Conservation (phyloP, 352 stramenopile species). For the Aphanomyces cochlioides region DNA sequence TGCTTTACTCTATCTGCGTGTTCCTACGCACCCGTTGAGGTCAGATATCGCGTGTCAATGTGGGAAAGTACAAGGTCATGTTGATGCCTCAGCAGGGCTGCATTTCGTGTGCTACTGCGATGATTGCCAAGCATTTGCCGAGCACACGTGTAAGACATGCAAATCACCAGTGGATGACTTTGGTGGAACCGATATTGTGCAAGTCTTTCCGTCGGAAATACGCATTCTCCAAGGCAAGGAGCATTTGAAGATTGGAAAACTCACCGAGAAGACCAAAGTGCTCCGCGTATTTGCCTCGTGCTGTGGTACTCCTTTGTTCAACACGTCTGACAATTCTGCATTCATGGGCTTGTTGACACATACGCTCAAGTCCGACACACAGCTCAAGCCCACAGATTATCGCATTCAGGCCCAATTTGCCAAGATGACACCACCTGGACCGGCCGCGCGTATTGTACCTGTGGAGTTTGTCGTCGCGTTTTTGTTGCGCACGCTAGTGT, state of each 20-base stretch:
- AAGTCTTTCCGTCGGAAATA: slow-evolving; percentile 23
- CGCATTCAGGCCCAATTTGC: slow-evolving; percentile 18
- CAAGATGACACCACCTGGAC: neutral
- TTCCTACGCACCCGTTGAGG: neutral
- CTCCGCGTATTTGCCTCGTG: slow-evolving; percentile 28
- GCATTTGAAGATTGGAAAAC: slow-evolving; percentile 5
- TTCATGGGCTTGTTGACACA: slow-evolving; percentile 19
- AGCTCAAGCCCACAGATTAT: neutral
- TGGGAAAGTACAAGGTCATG: slow-evolving; percentile 19
- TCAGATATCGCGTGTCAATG: slow-evolving; percentile 14
- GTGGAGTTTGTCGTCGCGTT: slow-evolving; percentile 1
- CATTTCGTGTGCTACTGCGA: slow-evolving; percentile 29
- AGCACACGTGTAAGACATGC: neutral
- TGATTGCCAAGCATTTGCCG: slow-evolving; percentile 24
- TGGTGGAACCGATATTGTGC: slow-evolving; percentile 22
- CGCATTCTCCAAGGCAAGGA: slow-evolving; percentile 8
- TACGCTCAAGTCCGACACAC: neutral
- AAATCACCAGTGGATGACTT: slow-evolving; percentile 4
- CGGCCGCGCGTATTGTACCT: neutral
- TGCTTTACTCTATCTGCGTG: neutral
- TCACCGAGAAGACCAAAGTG: neutral
- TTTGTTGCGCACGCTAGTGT: neutral
- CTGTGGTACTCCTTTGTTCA: slow-evolving; percentile 23
- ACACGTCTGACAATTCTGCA: slow-evolving; percentile 10
- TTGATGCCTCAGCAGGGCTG: slow-evolving; percentile 5